A percentile compares a stretch with the other conserved stretches of the same genome.
These are phyloP conservation scores for Penicillium sumatraense DNA, from an alignment of 2,329 filamentous ascomycete species.

Conservation along the genomic window DNA sequence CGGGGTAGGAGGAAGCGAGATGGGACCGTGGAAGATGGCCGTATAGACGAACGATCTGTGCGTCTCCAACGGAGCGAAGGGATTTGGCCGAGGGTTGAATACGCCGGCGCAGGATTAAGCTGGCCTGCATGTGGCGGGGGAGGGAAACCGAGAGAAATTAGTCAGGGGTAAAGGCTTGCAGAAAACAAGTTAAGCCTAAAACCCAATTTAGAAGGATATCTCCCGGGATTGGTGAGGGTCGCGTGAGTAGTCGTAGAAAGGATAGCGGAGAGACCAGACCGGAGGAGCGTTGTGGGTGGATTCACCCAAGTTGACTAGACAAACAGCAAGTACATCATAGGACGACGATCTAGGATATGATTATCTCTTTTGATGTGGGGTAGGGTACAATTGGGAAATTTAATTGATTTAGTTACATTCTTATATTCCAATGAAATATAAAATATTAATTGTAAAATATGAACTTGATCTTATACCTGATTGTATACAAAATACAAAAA, in stretches of 20 bases:
- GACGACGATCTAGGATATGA: too few relatives aligned
- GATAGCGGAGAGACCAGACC: constrained; percentile 3
- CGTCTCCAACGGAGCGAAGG: constrained; percentile 11
- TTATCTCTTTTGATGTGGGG: not conserved
- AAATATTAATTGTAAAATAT: too few relatives aligned
- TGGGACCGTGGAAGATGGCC: constrained; percentile 27
- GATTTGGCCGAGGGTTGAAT: constrained; percentile 36
- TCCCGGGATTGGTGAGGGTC: not conserved
- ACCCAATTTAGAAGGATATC: not conserved
- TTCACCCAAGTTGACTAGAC: not conserved
- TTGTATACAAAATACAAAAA: too few relatives aligned
- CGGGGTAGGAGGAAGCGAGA: constrained; percentile 33
- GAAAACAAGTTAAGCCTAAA: not conserved
- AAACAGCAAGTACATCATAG: not conserved
- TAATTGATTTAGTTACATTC: too few relatives aligned
- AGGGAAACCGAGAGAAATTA: not conserved
- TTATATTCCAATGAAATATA: too few relatives aligned
- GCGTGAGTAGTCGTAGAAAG: not conserved
- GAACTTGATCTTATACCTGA: too few relatives aligned
- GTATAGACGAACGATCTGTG: constrained; percentile 29
- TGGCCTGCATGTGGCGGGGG: constrained; percentile 43
- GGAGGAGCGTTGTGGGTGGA: constrained; percentile 10
- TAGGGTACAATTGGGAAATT: not conserved
- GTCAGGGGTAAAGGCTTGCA: constrained; percentile 1
- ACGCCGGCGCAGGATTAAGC: constrained; percentile 34